These are phyloP conservation scores for Podospora australis DNA, from an alignment of 495 filamentous ascomycete species.

Conservation along the genomic window DNA sequence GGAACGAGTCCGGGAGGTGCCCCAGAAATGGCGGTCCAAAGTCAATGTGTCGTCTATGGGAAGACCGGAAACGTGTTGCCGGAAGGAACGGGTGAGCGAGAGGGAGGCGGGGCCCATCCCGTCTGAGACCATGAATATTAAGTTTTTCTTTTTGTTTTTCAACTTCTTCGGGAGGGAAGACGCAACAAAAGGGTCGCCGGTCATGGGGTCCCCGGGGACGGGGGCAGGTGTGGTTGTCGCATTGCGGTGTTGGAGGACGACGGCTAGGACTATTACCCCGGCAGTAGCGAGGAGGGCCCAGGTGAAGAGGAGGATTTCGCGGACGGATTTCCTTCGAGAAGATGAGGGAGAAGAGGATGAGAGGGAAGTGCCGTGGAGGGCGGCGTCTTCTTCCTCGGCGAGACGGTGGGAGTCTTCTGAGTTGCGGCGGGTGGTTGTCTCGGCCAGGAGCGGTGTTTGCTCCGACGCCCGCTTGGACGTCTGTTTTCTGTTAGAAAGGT, in stretches of 20 bases:
- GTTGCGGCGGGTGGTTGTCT: constrained; percentile 6
- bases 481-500: constrained; percentile 4
- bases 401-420: constrained; percentile 19
- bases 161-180: constrained; percentile 23
- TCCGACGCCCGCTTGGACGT: constrained; percentile 24
- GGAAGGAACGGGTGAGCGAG: constrained; percentile 73
- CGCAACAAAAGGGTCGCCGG: constrained; percentile 72
- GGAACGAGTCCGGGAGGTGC: constrained; percentile 79
- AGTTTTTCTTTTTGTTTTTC: constrained; percentile 75
- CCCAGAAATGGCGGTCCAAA: constrained; percentile 81
- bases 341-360: background rate
- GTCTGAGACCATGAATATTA: constrained; percentile 98
- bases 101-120: constrained; percentile 95
- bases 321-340: constrained; percentile 13
- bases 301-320: constrained; percentile 64
- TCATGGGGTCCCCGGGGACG: constrained; percentile 6
- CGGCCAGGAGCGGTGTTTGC: constrained; percentile 28
- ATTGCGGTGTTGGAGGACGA: constrained; percentile 62
- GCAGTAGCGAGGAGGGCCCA: constrained; percentile 90
- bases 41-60: constrained; percentile 65
- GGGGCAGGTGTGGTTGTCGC: constrained; percentile 15
- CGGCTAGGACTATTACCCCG: constrained; percentile 65
- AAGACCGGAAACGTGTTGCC: constrained; percentile 60
- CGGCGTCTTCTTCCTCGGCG: constrained; percentile 28
- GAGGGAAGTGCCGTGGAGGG: constrained; percentile 14